phyloP scores from a whole-genome alignment of 306 rosid genomes.

The Prunus mongolica region DNA sequence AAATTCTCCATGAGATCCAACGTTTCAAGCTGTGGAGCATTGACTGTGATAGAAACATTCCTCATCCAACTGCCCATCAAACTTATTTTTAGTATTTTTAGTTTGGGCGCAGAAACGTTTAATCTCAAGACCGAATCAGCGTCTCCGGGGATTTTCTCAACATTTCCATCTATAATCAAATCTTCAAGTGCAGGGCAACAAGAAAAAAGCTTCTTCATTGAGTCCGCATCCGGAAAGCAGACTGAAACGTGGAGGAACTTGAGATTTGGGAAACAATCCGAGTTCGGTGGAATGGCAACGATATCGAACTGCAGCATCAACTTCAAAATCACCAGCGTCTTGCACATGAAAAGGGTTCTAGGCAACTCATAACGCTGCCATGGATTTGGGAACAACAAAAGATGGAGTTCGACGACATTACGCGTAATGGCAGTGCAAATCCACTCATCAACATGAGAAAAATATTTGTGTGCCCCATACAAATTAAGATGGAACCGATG shows the following conservation, averaged over 20 bases:
- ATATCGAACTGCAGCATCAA: background rate
- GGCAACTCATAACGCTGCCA: background rate
- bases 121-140: background rate
- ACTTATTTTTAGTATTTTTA: background rate
- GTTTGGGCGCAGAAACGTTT: background rate
- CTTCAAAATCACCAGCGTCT: background rate
- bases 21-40: background rate
- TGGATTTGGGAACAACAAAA: background rate
- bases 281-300: background rate
- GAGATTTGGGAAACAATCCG: background rate
- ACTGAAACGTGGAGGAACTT: background rate
- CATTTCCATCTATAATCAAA: background rate
- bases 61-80: no score
- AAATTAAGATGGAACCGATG: background rate
- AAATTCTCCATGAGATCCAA: background rate
- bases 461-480: background rate
- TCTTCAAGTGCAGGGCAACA: conserved; percentile 4
- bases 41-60: background rate
- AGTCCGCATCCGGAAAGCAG: background rate
- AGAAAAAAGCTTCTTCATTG: background rate
- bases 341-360: background rate
- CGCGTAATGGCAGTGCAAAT: background rate
- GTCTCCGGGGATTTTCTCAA: no score
- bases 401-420: background rate
- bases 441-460: background rate